Conservation (phyloP, 1,284 basidiomycete genomes). For the Vanrija pseudolonga region DNA sequence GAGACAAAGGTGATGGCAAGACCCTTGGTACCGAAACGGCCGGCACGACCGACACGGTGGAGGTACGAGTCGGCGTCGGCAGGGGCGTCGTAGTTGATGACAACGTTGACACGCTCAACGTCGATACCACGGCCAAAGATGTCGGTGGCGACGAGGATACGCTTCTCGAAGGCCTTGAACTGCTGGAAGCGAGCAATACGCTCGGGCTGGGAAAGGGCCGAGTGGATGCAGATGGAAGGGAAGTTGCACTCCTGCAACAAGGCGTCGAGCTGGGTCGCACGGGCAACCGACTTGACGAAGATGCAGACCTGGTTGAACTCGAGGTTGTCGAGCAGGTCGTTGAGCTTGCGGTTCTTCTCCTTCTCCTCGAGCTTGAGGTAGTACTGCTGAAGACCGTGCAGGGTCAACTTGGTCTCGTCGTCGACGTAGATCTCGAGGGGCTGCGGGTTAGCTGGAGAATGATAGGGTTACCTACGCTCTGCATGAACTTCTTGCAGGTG, state of each 20-base stretch:
- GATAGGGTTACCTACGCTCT: slow-evolving; percentile 65
- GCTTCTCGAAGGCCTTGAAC: slow-evolving; percentile 99
- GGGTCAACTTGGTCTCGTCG: slow-evolving; percentile 97
- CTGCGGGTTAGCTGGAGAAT: slow-evolving; percentile 50
- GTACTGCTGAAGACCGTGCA: slow-evolving; percentile 98
- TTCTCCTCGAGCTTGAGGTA: slow-evolving; percentile 95
- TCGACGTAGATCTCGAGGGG: slow-evolving; percentile 99
- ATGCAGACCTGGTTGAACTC: slow-evolving; percentile 99
- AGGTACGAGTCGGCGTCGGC: slow-evolving; percentile 97
- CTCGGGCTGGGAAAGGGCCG: slow-evolving; percentile 89
- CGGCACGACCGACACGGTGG: slow-evolving; percentile 97
- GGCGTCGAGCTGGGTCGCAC: slow-evolving; percentile 95
- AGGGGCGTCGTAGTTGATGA: slow-evolving; percentile 93
- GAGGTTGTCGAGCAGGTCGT: slow-evolving; percentile 90
- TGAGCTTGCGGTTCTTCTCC: slow-evolving; percentile 95
- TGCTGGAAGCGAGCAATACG: slow-evolving; percentile 96
- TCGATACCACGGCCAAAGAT: slow-evolving; percentile 97
- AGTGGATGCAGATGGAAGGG: slow-evolving; percentile 97
- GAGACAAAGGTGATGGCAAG: slow-evolving; percentile 97
- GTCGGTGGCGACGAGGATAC: slow-evolving; percentile 95
- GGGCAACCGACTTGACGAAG: slow-evolving; percentile 96
- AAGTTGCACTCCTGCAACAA: slow-evolving; percentile 96
- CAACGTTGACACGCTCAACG: slow-evolving; percentile 96
- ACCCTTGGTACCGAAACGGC: slow-evolving; percentile 99
- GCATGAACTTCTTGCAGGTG: slow-evolving; percentile 99